These are phyloP conservation scores for Scutellaria galericulata DNA, from an alignment of 257 asterid species.

Conservation along the genomic window DNA sequence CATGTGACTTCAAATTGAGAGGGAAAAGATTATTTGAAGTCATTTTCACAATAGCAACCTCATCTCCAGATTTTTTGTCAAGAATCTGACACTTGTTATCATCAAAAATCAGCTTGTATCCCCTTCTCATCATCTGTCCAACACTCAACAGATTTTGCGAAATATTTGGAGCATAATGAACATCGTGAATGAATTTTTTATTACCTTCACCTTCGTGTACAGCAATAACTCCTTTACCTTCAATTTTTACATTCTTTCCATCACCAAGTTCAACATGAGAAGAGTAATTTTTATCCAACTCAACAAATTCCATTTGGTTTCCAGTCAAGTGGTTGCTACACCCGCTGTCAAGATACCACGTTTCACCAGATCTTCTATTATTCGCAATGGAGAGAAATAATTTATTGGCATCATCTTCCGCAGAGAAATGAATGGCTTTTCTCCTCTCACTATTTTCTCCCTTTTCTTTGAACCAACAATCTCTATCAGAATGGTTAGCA, in stretches of 20 bases:
- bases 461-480: not conserved
- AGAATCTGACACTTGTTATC: not conserved
- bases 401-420: too few species aligned
- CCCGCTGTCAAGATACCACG: not conserved
- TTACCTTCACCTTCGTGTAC: not conserved
- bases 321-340: conserved; percentile 12
- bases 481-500: conserved; percentile 6
- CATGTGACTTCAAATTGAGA: not conserved
- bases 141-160: conserved; percentile 26
- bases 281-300: not conserved
- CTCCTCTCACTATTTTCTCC: not conserved
- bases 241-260: not conserved
- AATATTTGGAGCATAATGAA: not conserved
- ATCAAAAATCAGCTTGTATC: conserved; percentile 7
- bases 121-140: conserved; percentile 19
- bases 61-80: not conserved
- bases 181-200: not conserved
- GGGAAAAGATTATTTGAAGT: not conserved
- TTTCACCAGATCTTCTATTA: too few species aligned
- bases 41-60: not conserved
- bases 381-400: too few species aligned
- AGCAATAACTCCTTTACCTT: not conserved
- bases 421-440: too few species aligned
- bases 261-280: conserved; percentile 24
- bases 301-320: not conserved